A percentile compares a stretch with the other conserved stretches of the same genome.
phyloP scores from a whole-genome alignment of 1,139 yeast genomes.

The Zygotorulaspora mrakii region DNA sequence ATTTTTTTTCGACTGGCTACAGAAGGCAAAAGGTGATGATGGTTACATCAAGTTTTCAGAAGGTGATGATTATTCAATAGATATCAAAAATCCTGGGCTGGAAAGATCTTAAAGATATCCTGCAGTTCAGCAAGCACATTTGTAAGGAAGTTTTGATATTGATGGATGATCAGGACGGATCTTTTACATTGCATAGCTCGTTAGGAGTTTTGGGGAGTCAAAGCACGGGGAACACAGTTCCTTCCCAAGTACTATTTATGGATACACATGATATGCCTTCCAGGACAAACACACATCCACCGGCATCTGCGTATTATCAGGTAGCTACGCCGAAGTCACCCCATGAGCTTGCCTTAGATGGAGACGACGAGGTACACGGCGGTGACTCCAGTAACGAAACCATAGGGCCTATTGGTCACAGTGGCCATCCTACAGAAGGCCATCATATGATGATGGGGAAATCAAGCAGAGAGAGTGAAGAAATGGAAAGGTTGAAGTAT shows the following conservation, averaged over 20 bases:
- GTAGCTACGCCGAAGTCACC: constrained; percentile 44
- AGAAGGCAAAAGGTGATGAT: no score
- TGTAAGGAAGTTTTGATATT: not conserved
- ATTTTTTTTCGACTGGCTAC: no score
- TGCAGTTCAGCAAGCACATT: not conserved
- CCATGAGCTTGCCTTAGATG: constrained; percentile 30
- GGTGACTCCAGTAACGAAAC: constrained; percentile 22
- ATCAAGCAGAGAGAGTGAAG: constrained; percentile 28
- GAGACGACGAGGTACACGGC: constrained; percentile 13
- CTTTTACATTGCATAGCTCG: constrained; percentile 6
- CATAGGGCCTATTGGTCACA: constrained; percentile 13
- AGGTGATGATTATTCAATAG: no score
- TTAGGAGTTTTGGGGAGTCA: constrained; percentile 4
- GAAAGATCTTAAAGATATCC: not conserved
- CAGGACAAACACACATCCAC: constrained; percentile 14
- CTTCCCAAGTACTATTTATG: constrained; percentile 26
- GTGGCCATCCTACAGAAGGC: constrained; percentile 13
- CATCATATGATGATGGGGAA: constrained; percentile 8
- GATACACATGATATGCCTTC: constrained; percentile 20
- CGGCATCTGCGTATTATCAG: constrained; percentile 30
- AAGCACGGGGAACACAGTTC: constrained; percentile 9
- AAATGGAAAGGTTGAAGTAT: constrained; percentile 31
- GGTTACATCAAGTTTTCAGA: no score
- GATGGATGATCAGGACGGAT: constrained; percentile 9
- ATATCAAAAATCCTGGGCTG: not conserved